Percentiles rank a stretch among this genome's conserved stretches.
phyloP scores from a whole-genome alignment of 2,329 filamentous ascomycete genomes.

The Paracoccidioides brasiliensis region DNA sequence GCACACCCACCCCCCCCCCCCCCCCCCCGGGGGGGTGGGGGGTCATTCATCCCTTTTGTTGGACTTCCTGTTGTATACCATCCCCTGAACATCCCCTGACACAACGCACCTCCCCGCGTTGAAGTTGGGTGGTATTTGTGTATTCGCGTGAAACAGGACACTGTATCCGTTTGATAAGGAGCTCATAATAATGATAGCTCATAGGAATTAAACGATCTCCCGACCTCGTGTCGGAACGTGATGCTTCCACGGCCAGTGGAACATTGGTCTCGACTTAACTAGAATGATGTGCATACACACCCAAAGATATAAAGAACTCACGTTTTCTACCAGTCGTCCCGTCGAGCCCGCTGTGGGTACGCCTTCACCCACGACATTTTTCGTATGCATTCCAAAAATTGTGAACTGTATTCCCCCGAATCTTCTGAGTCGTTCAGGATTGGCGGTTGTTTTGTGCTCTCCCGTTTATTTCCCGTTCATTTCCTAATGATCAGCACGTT shows the following conservation, averaged over 20 bases:
- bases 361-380: neutral
- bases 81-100: no score
- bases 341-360: neutral
- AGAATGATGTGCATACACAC: neutral
- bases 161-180: neutral
- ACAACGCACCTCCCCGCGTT: no score
- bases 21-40: no score
- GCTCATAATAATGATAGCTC: neutral
- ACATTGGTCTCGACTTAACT: neutral
- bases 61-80: no score
- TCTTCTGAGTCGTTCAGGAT: neutral
- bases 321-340: neutral
- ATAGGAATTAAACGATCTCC: conserved; percentile 2
- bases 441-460: no score
- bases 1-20: no score
- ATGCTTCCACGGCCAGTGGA: neutral
- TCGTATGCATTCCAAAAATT: neutral
- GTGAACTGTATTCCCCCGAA: neutral
- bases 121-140: neutral
- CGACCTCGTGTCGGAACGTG: neutral
- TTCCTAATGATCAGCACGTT: neutral
- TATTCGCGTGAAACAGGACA: neutral
- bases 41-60: no score
- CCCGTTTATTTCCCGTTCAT: neutral
- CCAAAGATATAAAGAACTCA: neutral